Percentiles rank a stretch among this genome's conserved stretches.
These are phyloP conservation scores for Tolypocladium ophioglossoides DNA, from an alignment of 2,329 filamentous ascomycete genomes.

Conservation along the genomic window DNA sequence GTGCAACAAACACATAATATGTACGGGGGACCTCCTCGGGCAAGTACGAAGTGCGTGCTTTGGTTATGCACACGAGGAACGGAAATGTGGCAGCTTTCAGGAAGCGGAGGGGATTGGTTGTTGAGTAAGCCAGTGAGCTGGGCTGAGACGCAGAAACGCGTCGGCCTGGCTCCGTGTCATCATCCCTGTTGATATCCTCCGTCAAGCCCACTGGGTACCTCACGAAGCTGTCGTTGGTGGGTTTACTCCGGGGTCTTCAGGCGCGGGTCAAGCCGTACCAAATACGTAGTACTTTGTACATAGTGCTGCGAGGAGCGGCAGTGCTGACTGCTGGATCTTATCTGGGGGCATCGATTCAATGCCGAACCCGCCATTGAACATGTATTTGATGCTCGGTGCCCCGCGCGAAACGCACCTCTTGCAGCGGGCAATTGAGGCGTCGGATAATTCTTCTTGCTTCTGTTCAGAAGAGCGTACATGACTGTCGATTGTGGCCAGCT, in stretches of 20 bases:
- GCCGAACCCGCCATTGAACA: not conserved
- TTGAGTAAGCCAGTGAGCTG: not conserved
- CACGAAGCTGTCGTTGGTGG: too few species aligned
- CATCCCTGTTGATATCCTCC: not conserved
- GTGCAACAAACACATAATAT: too few species aligned
- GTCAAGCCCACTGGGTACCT: not conserved
- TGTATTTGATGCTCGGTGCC: not conserved
- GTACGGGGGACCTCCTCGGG: not conserved
- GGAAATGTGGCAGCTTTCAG: not conserved
- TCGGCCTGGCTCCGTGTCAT: not conserved
- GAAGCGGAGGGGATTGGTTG: not conserved
- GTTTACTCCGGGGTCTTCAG: too few species aligned
- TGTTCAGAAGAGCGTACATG: not conserved
- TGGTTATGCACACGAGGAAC: not conserved
- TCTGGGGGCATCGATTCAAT: not conserved
- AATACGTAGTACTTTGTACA: too few species aligned
- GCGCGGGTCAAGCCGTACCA: too few species aligned
- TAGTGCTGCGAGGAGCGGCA: not conserved
- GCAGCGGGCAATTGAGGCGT: not conserved
- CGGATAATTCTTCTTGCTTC: not conserved
- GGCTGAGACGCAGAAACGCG: too few species aligned
- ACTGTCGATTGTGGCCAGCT: not conserved
- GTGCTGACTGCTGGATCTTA: not conserved
- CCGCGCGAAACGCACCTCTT: not conserved
- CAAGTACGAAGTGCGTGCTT: not conserved